A percentile compares a stretch with the other conserved stretches of the same genome.
Conservation (phyloP, 352 stramenopile genomes). For the Globisporangium emineosum region DNA sequence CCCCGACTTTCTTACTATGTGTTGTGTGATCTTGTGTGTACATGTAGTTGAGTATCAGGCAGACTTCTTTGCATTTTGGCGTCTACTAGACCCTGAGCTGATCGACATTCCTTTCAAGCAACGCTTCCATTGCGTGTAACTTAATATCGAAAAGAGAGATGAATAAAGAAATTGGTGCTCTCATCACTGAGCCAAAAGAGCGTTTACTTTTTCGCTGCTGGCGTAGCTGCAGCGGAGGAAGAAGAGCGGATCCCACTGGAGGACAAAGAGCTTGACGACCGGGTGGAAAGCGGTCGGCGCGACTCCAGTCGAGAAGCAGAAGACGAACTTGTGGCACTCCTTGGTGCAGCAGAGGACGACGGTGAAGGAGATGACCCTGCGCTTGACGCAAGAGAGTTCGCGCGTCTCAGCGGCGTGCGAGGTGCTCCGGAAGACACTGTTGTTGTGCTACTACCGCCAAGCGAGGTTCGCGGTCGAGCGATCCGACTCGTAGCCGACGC, state of each 20-base stretch:
- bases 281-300: slow-evolving; percentile 11
- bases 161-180: not conserved
- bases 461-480: slow-evolving; percentile 23
- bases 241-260: not conserved
- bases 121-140: not conserved
- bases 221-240: not conserved
- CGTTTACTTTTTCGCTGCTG: not conserved
- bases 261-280: slow-evolving; percentile 6
- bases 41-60: too few relatives aligned
- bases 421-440: slow-evolving; percentile 18
- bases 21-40: too few relatives aligned
- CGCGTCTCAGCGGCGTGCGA: slow-evolving; percentile 26
- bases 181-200: not conserved
- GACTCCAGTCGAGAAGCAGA: slow-evolving; percentile 3
- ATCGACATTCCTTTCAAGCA: too few relatives aligned
- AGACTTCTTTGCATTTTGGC: too few relatives aligned
- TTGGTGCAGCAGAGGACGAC: slow-evolving; percentile 11
- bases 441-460: slow-evolving; percentile 7
- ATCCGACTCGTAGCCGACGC: slow-evolving; percentile 24
- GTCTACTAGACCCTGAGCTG: too few relatives aligned
- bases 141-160: not conserved
- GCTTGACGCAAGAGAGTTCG: slow-evolving; percentile 21
- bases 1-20: too few relatives aligned
- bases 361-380: slow-evolving; percentile 22
- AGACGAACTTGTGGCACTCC: slow-evolving; percentile 17